Conservation (phyloP, 352 stramenopile genomes). For the Globisporangium irregulare region DNA sequence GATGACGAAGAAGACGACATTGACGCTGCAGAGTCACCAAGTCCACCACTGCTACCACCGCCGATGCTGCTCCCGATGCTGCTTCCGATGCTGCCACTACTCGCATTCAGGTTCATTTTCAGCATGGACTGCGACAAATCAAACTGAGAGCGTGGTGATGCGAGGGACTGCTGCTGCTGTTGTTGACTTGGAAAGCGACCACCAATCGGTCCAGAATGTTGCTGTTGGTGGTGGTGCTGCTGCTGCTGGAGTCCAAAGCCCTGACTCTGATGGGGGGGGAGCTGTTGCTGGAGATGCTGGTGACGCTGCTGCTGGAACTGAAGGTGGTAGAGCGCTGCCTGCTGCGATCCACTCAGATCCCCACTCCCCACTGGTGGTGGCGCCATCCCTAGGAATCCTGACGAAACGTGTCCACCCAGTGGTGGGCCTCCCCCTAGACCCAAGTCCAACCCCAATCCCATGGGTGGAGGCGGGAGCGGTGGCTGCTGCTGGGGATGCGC, state of each 20-base stretch:
- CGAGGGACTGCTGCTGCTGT: background rate
- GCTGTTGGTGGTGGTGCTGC: background rate
- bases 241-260: slow-evolving; percentile 23
- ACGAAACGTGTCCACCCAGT: background rate
- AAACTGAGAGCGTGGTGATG: slow-evolving; percentile 18
- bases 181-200: slow-evolving; percentile 12
- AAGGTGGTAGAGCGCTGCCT: slow-evolving; percentile 33
- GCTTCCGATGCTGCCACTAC: slow-evolving; percentile 5
- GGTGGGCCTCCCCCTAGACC: background rate
- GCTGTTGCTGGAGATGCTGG: slow-evolving; percentile 23
- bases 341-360: background rate
- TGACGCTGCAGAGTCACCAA: slow-evolving; percentile 15
- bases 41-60: background rate
- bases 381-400: background rate
- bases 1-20: slow-evolving; percentile 19
- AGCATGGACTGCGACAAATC: slow-evolving; percentile 49
- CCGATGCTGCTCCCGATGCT: background rate
- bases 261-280: slow-evolving; percentile 21
- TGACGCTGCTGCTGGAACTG: slow-evolving; percentile 46
- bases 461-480: slow-evolving; percentile 9
- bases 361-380: background rate
- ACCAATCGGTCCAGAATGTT: background rate
- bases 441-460: slow-evolving; percentile 8
- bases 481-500: slow-evolving; percentile 15
- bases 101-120: slow-evolving; percentile 27